phyloP scores from a whole-genome alignment of 345 rosid genomes.

The Gossypium sturtianum region DNA sequence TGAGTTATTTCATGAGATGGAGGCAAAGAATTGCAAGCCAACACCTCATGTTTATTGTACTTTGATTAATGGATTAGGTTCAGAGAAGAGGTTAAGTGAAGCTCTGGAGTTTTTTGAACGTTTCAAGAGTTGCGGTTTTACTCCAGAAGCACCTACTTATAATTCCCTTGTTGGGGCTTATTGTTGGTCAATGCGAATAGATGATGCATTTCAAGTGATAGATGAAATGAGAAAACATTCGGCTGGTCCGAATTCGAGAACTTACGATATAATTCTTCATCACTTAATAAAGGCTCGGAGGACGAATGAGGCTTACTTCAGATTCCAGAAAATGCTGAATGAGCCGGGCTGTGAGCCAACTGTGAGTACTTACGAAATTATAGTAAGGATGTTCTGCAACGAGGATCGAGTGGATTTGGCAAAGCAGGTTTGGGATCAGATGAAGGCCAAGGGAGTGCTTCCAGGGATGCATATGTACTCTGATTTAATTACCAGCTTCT shows the following conservation, averaged over 20 bases:
- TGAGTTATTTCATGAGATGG: slow-evolving; percentile 54
- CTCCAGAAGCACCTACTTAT: slow-evolving; percentile 65
- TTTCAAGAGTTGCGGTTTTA: slow-evolving; percentile 53
- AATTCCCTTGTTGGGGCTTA: slow-evolving; percentile 79
- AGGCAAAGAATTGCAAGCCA: slow-evolving; percentile 48
- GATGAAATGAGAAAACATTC: slow-evolving; percentile 63
- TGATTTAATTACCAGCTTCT: slow-evolving; percentile 49
- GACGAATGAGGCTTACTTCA: slow-evolving; percentile 46
- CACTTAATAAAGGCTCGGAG: slow-evolving; percentile 48
- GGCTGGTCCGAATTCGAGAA: slow-evolving; percentile 64
- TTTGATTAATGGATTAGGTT: slow-evolving; percentile 74
- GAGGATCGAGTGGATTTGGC: slow-evolving; percentile 61
- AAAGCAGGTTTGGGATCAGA: slow-evolving; percentile 56
- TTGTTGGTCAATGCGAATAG: slow-evolving; percentile 54
- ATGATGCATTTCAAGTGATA: slow-evolving; percentile 44
- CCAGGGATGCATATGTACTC: slow-evolving; percentile 93
- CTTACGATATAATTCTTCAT: slow-evolving; percentile 72
- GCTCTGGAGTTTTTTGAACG: slow-evolving; percentile 55
- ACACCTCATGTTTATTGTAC: slow-evolving; percentile 73
- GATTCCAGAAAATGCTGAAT: slow-evolving; percentile 49
- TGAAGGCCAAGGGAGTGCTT: slow-evolving; percentile 67
- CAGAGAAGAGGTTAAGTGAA: slow-evolving; percentile 50
- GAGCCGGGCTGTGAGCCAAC: slow-evolving; percentile 46
- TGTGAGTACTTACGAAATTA: slow-evolving; percentile 69
- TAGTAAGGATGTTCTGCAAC: slow-evolving; percentile 84